phyloP scores from a whole-genome alignment of 1,284 basidiomycete species.

The Sanghuangporus baumii region DNA sequence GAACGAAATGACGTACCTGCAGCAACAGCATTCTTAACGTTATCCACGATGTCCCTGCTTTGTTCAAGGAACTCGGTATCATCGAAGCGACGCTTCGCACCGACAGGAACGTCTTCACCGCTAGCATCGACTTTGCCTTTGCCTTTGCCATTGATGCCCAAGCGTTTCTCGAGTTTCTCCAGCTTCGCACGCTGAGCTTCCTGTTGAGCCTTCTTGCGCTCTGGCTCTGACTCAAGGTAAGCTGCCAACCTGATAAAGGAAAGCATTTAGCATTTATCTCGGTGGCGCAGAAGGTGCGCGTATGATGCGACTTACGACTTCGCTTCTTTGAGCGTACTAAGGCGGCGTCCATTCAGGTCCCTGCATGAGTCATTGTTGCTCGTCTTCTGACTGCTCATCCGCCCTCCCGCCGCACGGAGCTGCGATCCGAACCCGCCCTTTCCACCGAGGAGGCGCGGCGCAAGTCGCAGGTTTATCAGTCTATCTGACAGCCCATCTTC shows the following conservation, averaged over 20 bases:
- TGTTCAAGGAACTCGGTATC: conserved; percentile 92
- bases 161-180: conserved; percentile 75
- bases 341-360: conserved; percentile 83
- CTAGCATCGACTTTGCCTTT: conserved; percentile 38
- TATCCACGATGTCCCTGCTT: conserved; percentile 87
- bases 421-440: conserved; percentile 98
- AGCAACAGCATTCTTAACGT: conserved; percentile 87
- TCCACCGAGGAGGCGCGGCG: conserved; percentile 75
- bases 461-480: conserved; percentile 59
- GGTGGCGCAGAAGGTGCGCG: not conserved
- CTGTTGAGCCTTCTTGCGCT: conserved; percentile 73
- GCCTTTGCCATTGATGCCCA: conserved; percentile 56
- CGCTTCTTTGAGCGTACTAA: conserved; percentile 95
- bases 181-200: conserved; percentile 84
- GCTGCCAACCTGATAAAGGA: conserved; percentile 65
- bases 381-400: conserved; percentile 95
- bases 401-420: conserved; percentile 91
- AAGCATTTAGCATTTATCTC: conserved; percentile 9
- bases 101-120: conserved; percentile 53
- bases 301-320: conserved; percentile 64
- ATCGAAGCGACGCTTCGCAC: conserved; percentile 86
- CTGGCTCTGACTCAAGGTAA: conserved; percentile 82
- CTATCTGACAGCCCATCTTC: conserved; percentile 21
- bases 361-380: conserved; percentile 94
- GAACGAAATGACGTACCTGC: conserved; percentile 44